Base-by-base conservation (phyloP, 2,329 filamentous ascomycete genomes). In the Ophiostoma ulmi region DNA sequence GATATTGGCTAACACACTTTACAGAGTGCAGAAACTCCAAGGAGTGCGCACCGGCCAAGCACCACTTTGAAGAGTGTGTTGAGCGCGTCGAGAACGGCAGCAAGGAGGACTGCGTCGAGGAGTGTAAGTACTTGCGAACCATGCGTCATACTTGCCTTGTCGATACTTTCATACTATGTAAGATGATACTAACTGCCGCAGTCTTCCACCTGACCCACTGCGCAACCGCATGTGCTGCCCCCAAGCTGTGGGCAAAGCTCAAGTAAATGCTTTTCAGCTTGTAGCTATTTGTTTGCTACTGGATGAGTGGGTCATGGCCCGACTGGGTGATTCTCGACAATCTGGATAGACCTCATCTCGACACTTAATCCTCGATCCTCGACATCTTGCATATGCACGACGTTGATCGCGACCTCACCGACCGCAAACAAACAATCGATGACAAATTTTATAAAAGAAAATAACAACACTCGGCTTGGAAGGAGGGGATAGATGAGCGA, bases 151-250 rank as follows among this genome's bases (percentile, higher is more conserved):
- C 35, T n/a, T 13, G n/a, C 63, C 38, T 39, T 20, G 44, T 8
- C 17, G 5, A 7, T 7, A 48, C 17, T 20, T 5, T 20, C 4
- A 6, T 20, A 6, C 17, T n/a, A 6, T 17, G 17, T 6, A 4
- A 7, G 17, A 10, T 5, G 38, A 26, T 44, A 48, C 65, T 67
- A 67, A 67, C 38, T 11, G 1, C 17, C 7, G 10, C 65, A 97
- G 94, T 97, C 87, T 99, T 99, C 91, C 94, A 99, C 84, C 92
- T 99, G 77, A 90, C 92, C 77, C 95, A 98, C 87, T 99, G 95
- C 85, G 93, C 94, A 74, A 92, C 88, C 78, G 85, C 90, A 80
- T 99, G 95, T 81, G 94, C 95, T 74, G 95, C 95, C 70, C 94
- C 94, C 78, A 97, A 97, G 90, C 91, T 99, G 78, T 99, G 93